A percentile compares a stretch with the other conserved stretches of the same genome.
Conservation (phyloP, 192 early-diverging fungal genomes). For the Coemansia brasiliensis region DNA sequence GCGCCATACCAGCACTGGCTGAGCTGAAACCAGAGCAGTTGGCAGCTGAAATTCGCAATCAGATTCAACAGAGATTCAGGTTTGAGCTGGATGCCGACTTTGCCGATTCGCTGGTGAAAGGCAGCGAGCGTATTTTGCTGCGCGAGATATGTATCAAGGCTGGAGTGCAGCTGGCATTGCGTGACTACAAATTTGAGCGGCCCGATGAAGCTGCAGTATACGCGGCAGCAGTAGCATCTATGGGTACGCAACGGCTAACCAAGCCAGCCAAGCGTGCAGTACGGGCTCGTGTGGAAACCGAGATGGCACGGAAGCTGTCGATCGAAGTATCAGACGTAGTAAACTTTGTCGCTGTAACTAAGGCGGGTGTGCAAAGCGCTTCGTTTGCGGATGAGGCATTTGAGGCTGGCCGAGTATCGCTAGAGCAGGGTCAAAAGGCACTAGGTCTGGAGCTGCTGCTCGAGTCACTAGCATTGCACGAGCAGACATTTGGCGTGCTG, state of each 20-base stretch:
- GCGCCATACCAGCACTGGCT: conserved; percentile 47
- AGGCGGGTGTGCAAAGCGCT: conserved; percentile 48
- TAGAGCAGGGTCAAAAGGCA: conserved; percentile 78
- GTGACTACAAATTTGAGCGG: conserved; percentile 70
- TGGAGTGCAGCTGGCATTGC: conserved; percentile 82
- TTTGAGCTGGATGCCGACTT: conserved; percentile 64
- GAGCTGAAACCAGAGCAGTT: conserved; percentile 66
- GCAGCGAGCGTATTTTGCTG: conserved; percentile 67
- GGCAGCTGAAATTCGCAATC: conserved; percentile 58
- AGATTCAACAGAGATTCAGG: conserved; percentile 75
- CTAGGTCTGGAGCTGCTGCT: conserved; percentile 78
- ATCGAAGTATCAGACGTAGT: conserved; percentile 32
- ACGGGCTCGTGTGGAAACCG: conserved; percentile 42
- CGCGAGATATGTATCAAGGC: conserved; percentile 81
- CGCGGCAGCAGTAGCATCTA: conserved; percentile 41
- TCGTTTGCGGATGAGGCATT: conserved; percentile 87
- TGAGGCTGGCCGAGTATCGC: conserved; percentile 77
- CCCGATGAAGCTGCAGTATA: conserved; percentile 37
- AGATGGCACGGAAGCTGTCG: conserved; percentile 22
- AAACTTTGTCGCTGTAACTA: conserved; percentile 40
- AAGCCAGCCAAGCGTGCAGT: conserved; percentile 61
- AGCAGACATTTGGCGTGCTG: conserved; percentile 90
- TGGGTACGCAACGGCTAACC: conserved; percentile 41
- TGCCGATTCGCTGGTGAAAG: conserved; percentile 42
- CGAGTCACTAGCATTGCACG: conserved; percentile 84